Conservation (phyloP, 23 red algal genomes). For the Gracilaria gracilis region DNA sequence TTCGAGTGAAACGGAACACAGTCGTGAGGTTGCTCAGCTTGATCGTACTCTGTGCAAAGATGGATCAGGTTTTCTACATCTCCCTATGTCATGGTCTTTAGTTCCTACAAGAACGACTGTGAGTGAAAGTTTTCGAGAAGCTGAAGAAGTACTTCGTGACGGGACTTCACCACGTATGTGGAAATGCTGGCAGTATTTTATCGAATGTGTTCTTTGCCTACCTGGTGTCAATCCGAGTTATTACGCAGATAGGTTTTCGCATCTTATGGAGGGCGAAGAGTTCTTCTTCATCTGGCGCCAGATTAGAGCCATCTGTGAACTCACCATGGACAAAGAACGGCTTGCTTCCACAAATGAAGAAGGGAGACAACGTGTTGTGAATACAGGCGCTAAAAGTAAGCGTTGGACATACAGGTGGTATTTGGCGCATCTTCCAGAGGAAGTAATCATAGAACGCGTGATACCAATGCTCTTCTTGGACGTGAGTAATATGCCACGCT, state of each 20-base stretch:
- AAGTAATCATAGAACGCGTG: not conserved
- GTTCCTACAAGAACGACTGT: not conserved
- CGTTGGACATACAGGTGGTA: not conserved
- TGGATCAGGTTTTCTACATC: not conserved
- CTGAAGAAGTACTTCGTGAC: not conserved
- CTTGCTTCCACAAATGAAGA: not conserved
- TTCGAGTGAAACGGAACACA: not conserved
- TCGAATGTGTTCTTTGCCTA: not conserved
- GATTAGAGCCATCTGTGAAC: not conserved
- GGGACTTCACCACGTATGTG: not conserved
- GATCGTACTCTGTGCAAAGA: not conserved
- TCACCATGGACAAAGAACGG: not conserved
- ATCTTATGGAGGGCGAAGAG: not conserved
- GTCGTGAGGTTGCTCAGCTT: not conserved
- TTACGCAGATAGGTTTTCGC: not conserved
- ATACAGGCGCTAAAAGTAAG: not conserved
- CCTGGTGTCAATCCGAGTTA: not conserved
- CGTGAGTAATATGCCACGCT: not conserved
- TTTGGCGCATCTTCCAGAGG: not conserved
- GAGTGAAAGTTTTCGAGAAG: not conserved
- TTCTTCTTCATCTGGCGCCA: not conserved
- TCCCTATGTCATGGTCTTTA: conserved; percentile 2
- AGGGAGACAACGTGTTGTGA: not conserved
- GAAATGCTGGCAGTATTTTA: not conserved
- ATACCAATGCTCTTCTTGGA: conserved; percentile 3